Evolutionary conservation across 148 eudicot genomes (phyloP).

Genomic region (Rhododendron ovatum): DNA sequence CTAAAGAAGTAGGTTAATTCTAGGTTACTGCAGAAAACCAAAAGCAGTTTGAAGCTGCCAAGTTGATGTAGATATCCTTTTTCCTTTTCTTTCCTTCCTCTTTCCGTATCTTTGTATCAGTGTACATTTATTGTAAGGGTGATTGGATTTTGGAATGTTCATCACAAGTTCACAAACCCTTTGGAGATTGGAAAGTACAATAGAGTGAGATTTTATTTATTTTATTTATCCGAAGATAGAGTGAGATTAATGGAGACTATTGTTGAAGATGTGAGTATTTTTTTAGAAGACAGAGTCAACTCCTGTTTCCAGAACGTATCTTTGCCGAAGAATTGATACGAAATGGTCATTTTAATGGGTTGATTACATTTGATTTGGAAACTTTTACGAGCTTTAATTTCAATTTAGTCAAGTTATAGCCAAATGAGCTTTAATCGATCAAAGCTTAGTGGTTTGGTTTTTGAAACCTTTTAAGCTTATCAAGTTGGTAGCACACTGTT

Average conservation of each 20-base stretch:
- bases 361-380: not conserved
- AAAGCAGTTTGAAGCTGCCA: conserved; percentile 4
- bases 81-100: not conserved
- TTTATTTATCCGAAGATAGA: not conserved
- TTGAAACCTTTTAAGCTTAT: not conserved
- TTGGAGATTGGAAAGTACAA: not conserved
- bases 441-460: not conserved
- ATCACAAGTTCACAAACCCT: not conserved
- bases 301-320: not conserved
- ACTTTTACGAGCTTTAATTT: not conserved
- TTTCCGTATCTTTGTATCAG: not conserved
- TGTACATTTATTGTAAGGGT: not conserved
- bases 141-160: not conserved
- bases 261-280: too few species aligned
- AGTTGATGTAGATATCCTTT: not conserved
- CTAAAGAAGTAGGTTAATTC: not conserved
- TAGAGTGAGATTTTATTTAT: not conserved
- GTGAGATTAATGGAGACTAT: not conserved
- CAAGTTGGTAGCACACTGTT: not conserved
- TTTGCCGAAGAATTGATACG: not conserved
- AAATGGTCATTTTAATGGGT: not conserved
- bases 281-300: not conserved
- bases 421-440: not conserved
- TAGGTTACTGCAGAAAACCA: not conserved
- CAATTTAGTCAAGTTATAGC: not conserved